A percentile compares a stretch with the other conserved stretches of the same genome.
phyloP scores from a whole-genome alignment of 345 rosid species.

The Acer campestre region DNA sequence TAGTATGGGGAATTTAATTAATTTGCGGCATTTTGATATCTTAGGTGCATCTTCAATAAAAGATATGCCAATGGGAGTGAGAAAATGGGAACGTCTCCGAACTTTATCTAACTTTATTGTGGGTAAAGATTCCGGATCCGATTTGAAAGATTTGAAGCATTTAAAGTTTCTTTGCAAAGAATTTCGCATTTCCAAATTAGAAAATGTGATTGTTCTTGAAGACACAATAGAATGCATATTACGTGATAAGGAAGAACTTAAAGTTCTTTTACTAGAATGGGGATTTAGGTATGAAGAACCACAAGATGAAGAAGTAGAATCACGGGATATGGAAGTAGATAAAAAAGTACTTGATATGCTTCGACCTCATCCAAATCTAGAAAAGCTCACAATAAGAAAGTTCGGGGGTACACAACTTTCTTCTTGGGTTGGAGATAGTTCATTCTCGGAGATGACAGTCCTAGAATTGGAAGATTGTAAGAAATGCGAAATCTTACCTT shows the following conservation, averaged over 20 bases:
- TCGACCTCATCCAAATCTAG: neutral
- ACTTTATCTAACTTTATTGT: neutral
- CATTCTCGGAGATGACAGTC: neutral
- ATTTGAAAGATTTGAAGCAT: neutral
- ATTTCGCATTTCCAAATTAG: neutral
- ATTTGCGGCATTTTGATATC: constrained; percentile 10
- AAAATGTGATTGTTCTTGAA: neutral
- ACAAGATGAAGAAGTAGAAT: no score
- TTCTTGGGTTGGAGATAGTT: neutral
- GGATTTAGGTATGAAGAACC: neutral
- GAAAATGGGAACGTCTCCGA: neutral
- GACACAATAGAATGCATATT: neutral
- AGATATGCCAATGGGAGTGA: neutral
- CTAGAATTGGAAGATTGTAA: neutral
- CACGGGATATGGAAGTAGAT: neutral
- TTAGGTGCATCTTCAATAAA: neutral
- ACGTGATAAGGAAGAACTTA: neutral
- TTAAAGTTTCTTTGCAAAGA: neutral
- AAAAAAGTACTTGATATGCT: neutral
- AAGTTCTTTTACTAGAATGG: neutral
- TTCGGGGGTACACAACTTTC: neutral
- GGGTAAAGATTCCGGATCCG: neutral
- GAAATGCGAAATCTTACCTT: neutral
- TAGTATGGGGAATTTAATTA: neutral
- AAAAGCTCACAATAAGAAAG: neutral